Conservation (phyloP, 2,329 filamentous ascomycete genomes). For the Lachnellula cervina region DNA sequence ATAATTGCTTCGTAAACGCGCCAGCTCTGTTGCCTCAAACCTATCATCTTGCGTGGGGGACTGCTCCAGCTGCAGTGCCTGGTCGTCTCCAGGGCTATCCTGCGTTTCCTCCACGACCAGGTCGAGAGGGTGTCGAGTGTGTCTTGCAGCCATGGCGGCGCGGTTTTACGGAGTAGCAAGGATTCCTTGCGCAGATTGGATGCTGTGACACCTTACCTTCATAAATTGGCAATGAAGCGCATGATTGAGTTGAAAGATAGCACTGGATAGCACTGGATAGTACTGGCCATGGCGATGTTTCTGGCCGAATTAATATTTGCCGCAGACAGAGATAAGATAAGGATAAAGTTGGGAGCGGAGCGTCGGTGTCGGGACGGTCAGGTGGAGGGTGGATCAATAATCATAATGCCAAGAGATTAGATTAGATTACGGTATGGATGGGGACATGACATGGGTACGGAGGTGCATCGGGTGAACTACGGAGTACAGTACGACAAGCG, state of each 20-base stretch:
- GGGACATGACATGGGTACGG: too few species aligned
- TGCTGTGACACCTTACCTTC: neutral
- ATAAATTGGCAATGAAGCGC: neutral
- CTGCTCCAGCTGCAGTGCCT: neutral
- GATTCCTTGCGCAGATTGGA: constrained; percentile 6
- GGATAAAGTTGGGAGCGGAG: too few species aligned
- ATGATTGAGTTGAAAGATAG: neutral
- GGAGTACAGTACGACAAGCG: too few species aligned
- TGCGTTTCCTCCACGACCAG: neutral
- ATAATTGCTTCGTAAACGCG: constrained; percentile 22
- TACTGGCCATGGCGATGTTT: neutral
- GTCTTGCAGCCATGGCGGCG: constrained; percentile 9
- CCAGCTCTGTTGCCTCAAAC: constrained; percentile 27
- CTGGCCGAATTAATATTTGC: too few species aligned
- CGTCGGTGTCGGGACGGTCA: too few species aligned
- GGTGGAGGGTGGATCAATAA: too few species aligned
- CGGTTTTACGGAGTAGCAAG: neutral
- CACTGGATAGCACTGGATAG: too few species aligned
- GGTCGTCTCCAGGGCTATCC: neutral
- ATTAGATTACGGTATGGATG: too few species aligned
- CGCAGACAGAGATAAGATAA: too few species aligned
- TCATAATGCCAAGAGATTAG: too few species aligned
- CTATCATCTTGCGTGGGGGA: constrained; percentile 16
- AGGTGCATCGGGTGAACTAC: too few species aligned
- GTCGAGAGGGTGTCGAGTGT: neutral